Conservation (phyloP, 345 rosid genomes). For the Lumnitzera racemosa region DNA sequence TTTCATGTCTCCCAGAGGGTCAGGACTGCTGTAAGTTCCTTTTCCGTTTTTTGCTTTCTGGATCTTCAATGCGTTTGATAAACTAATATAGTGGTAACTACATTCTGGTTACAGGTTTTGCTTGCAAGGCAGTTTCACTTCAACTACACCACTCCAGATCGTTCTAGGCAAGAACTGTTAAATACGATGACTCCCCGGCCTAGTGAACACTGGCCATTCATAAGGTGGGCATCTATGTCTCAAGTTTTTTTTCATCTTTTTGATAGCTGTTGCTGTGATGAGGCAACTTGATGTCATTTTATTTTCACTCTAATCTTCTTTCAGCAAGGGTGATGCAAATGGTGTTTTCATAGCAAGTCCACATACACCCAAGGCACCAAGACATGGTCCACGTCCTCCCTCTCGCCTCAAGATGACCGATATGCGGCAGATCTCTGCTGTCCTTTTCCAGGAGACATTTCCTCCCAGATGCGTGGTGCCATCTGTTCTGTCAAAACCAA, state of each 20-base stretch:
- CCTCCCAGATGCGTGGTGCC: slow-evolving; percentile 74
- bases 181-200: slow-evolving; percentile 69
- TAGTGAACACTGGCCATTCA: slow-evolving; percentile 79
- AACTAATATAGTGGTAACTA: background rate
- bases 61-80: background rate
- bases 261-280: background rate
- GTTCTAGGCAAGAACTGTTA: slow-evolving; percentile 79
- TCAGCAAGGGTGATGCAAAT: slow-evolving; percentile 65
- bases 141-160: slow-evolving; percentile 90
- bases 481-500: slow-evolving; percentile 69
- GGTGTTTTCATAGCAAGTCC: slow-evolving; percentile 40
- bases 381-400: slow-evolving; percentile 89
- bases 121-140: slow-evolving; percentile 76
- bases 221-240: slow-evolving; percentile 25
- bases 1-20: slow-evolving; percentile 82
- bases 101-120: slow-evolving; percentile 43
- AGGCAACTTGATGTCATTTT: background rate
- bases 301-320: background rate
- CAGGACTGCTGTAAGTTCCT: slow-evolving; percentile 68
- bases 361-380: slow-evolving; percentile 86
- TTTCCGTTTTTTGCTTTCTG: background rate
- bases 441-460: slow-evolving; percentile 82
- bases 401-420: slow-evolving; percentile 58
- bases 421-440: slow-evolving; percentile 82
- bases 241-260: background rate